A percentile compares a stretch with the other conserved stretches of the same genome.
These are phyloP conservation scores for Penicillium angulare DNA, from an alignment of 495 filamentous ascomycete genomes.

Conservation along the genomic window DNA sequence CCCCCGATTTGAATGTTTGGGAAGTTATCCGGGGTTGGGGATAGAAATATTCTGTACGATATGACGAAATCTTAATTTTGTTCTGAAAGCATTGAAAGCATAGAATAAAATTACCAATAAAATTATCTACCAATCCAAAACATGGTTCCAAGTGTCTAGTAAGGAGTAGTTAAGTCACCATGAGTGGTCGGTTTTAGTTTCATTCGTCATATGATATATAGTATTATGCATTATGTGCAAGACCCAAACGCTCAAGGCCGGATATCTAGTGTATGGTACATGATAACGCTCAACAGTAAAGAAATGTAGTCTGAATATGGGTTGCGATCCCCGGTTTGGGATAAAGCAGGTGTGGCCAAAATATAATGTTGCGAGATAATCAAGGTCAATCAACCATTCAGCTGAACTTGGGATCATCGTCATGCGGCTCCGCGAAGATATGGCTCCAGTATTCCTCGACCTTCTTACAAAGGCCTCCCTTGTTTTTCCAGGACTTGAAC, in stretches of 20 bases:
- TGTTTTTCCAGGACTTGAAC: constrained; percentile 41
- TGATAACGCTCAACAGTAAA: background rate
- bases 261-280: background rate
- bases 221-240: constrained; percentile 1
- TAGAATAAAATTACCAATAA: background rate
- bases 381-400: constrained; percentile 16
- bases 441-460: constrained; percentile 41
- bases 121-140: constrained; percentile 10
- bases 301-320: background rate
- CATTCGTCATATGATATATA: too few relatives aligned
- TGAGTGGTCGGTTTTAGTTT: too few relatives aligned
- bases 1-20: constrained; percentile 2
- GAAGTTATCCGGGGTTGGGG: background rate
- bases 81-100: background rate
- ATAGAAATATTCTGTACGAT: constrained; percentile 21
- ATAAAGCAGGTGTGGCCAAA: background rate
- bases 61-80: constrained; percentile 13
- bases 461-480: constrained; percentile 33
- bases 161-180: too few relatives aligned
- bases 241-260: background rate
- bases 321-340: background rate
- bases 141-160: too few relatives aligned
- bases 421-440: constrained; percentile 41
- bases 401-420: constrained; percentile 36
- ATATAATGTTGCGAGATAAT: background rate